These are phyloP conservation scores for Malassezia japonica DNA, from an alignment of 1,284 basidiomycete species.

Conservation along the genomic window DNA sequence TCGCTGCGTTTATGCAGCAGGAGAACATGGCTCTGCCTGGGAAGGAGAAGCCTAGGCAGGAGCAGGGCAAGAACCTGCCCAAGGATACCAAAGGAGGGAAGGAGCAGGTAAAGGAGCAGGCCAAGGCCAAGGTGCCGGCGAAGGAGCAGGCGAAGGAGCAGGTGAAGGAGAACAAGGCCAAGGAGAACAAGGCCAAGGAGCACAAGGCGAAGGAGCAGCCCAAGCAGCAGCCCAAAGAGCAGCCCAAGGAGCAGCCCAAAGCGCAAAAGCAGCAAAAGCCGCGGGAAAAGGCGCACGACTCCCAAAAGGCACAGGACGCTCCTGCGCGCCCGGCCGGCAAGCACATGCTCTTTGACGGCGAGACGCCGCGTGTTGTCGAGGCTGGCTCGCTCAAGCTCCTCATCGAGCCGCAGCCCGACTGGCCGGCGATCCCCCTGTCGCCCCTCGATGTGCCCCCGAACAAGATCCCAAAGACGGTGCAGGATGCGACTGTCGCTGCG, in stretches of 20 bases:
- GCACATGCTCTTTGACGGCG: conserved; percentile 31
- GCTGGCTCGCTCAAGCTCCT: conserved; percentile 12
- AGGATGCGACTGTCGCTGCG: conserved; percentile 22
- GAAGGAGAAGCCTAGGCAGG: conserved; percentile 21
- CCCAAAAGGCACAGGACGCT: background rate
- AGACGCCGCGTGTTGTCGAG: conserved; percentile 17
- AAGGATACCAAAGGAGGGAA: too few relatives aligned
- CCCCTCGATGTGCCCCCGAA: conserved; percentile 19
- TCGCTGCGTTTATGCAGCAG: conserved; percentile 10
- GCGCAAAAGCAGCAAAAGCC: background rate
- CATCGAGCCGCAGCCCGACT: conserved; percentile 27
- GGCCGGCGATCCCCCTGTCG: conserved; percentile 23
- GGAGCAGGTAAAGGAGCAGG: background rate
- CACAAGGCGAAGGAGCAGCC: background rate
- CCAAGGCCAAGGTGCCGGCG: background rate
- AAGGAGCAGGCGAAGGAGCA: background rate
- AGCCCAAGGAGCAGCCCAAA: background rate
- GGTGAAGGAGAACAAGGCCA: background rate
- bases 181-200: conserved; percentile 4
- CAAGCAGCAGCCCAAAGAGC: background rate
- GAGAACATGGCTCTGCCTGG: conserved; percentile 7
- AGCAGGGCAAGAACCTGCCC: conserved; percentile 12
- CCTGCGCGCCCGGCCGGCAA: background rate
- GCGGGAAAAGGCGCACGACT: too few relatives aligned
- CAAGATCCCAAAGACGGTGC: background rate